These are phyloP conservation scores for Flaveria floridana DNA, from an alignment of 140 eudicot species.

Conservation along the genomic window DNA sequence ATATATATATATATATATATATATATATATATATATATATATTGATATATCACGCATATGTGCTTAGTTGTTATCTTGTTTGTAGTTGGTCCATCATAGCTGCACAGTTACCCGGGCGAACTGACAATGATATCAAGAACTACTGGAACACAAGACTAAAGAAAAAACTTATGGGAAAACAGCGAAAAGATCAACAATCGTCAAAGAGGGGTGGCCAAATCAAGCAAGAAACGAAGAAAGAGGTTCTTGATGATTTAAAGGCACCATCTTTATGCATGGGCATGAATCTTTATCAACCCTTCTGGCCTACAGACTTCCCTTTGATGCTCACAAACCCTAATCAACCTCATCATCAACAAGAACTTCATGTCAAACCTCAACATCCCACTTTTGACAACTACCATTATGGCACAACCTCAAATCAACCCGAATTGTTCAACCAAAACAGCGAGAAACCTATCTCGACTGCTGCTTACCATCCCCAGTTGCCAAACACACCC, in stretches of 20 bases:
- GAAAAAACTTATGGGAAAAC: constrained; percentile 65
- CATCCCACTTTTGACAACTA: constrained; percentile 34
- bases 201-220: constrained; percentile 31
- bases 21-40: no score
- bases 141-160: constrained; percentile 91
- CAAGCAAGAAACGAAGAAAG: constrained; percentile 42
- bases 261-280: constrained; percentile 32
- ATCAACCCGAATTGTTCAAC: constrained; percentile 33
- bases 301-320: constrained; percentile 40
- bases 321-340: constrained; percentile 29
- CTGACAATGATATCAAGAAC: constrained; percentile 87
- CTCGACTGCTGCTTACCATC: constrained; percentile 20
- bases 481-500: constrained; percentile 39
- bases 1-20: no score
- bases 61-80: not conserved
- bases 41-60: not conserved
- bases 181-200: constrained; percentile 46
- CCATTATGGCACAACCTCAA: constrained; percentile 31
- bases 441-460: constrained; percentile 28
- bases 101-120: constrained; percentile 79
- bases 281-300: constrained; percentile 35
- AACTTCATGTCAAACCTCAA: constrained; percentile 32
- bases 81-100: constrained; percentile 85
- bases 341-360: constrained; percentile 24
- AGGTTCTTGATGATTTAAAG: constrained; percentile 30